Evolutionary conservation across 257 asterid species (phyloP), one percentile per base, ranked within the genome.

Genomic region (Jaltomata sinuosa): DNA sequence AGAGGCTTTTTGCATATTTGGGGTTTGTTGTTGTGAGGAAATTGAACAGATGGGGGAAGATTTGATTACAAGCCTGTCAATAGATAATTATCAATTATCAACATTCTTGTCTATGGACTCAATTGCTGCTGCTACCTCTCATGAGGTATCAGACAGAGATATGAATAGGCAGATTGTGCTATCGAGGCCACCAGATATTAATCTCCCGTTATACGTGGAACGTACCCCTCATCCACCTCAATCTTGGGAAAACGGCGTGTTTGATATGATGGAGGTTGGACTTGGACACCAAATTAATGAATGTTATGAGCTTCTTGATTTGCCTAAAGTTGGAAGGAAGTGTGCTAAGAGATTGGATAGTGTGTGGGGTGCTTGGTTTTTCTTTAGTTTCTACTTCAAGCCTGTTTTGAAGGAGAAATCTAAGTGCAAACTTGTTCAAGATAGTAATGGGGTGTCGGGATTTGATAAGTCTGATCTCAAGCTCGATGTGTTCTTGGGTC

Each of bases 331-430:
- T 49, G 95, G 89, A 32, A 67, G 92, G 69, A 92, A 90, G 27
- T 90, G 92, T 72, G 92, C 93, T 0, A 93, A 92, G 84, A 85
- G 94, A 84, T 59, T 90, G 71, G 97, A 93, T 67, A 90, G 92
- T 85, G 91, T 91, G 5, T 93, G 97, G 97, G 97, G 97, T 9
- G 97, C 97, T 40, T 93, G 97, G 97, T 90, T 92, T 69, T 93
- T 93, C 88, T 93, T 93, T 87, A 93, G 85, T 84, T 93, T 87
- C 82, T 93, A 92, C 90, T 92, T 93, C 71, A 93, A 90, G 89
- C 97, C 97, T 0, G 95, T 93, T 25, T 77, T 93, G 83, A 93
- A 91, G 55, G 94, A 92, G 80, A 93, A 90, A 87, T 90, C 95
- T 0, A 93, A 92, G 88, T 89, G 93, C 0, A 93, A 91, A 27